Base-by-base conservation (phyloP, 2,329 filamentous ascomycete species). In the Ilyonectria robusta region DNA sequence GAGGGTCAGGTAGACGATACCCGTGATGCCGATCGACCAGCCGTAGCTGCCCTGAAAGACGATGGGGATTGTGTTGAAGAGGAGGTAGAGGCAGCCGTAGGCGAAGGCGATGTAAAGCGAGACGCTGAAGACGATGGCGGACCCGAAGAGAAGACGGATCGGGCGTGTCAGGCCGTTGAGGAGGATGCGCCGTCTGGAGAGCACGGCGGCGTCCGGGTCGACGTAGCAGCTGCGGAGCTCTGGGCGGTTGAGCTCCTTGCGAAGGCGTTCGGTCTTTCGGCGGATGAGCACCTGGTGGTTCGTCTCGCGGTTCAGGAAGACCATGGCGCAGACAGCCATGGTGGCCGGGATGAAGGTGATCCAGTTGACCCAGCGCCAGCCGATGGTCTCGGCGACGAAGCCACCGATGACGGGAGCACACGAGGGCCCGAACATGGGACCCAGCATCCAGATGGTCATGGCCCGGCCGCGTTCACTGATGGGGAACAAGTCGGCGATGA, bases 361-460 rank as follows among this genome's bases (percentile, higher is more conserved):
- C 85, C 85, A 88, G 67, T 82, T 83, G 5, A 83, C 79, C 85
- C 87, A 88, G 13, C 85, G 80, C 86, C 86, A 87, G 10, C 85
- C 85, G 15, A 85, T 84, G 2, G 80, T 82, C 48, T 86, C 78
- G 2, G 83, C 80, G 6, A 88, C 77, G 66, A 84, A 88, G 9
- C 84, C 86, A 2, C 86, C 86, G 7, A 84, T 80, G 15, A 87
- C 70, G 1, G 86, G 86, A 0, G 83, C 86, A 7, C 83, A 67
- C 0, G 83, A 83, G 0, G 86, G 85, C 0, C 89, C 89, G 7
- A 87, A 85, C 21, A 91, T 86, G 2, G 92, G 88, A 0, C 89
- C 87, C 78, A 87, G 70, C 50, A 85, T 83, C 80, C 86, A 89
- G 19, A 86, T 78, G 2, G 85, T 84, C 65, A 87, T 83, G 50